Base-by-base conservation (phyloP, 2,329 filamentous ascomycete species). In the Arthrobotrys conoides region DNA sequence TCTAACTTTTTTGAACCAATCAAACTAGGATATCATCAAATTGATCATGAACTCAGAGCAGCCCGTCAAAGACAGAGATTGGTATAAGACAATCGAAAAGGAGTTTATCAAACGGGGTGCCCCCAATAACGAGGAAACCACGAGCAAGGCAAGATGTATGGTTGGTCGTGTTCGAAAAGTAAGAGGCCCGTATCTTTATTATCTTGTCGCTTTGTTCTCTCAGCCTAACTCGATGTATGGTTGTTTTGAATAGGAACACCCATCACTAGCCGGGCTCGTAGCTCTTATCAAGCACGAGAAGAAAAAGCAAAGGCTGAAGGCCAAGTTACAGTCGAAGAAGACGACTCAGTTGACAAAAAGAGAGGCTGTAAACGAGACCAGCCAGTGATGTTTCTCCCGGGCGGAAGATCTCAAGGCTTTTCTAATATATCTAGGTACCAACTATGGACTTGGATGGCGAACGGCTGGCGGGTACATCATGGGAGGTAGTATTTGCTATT, bases 51-150 rank as follows among this genome's bases (percentile, higher is more conserved):
- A 49, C 33, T 59, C 61, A 18, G 51, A 59, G 4, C 9, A 30
- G 1, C 27, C 38, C 6, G 24, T 8, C 18, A 14, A 22, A 18
- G 5, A 9, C 9, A 18, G 18, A 4, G 14, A 61, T 10, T 59
- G 61, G 70, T 38, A 67, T 18, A 33, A 18, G 30, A 33, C 49
- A 24, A 61, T 73, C 20, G 51, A 66, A 57, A 33, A n/a, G 16
- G 70, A 73, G 20, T 73, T 73, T 36, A 18, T 64, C 30, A 36
- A 18, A 22, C 33, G 70, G 14, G 70, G 61, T 67, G 70, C 70
- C 18, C 48, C 70, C 0, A 44, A 67, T 33, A 41, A 53, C 9
- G 61, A 64, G 6, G 49, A 73, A 20, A 41, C 46, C n/a, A 33
- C 38, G 20, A 49, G 5, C 10, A 66, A 53, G 20, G 70, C 70